These are phyloP conservation scores for Myotisia sp. DNA, from an alignment of 2,329 filamentous ascomycete genomes.

Conservation along the genomic window DNA sequence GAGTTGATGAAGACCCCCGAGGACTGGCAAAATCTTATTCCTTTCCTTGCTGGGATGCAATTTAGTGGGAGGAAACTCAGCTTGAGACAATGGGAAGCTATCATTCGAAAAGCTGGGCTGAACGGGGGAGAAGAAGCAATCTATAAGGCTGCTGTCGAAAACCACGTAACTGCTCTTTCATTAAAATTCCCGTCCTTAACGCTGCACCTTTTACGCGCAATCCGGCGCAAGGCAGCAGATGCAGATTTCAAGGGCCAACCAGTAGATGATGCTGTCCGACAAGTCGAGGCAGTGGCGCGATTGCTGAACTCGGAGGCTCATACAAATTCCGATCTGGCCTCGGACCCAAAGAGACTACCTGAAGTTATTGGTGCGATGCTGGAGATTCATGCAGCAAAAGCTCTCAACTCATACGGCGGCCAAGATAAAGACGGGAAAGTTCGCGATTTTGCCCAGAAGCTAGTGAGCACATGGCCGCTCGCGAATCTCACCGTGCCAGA, in stretches of 20 bases:
- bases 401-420: constrained; percentile 23
- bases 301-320: constrained; percentile 27
- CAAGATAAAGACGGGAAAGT: constrained; percentile 31
- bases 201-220: constrained; percentile 23
- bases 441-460: constrained; percentile 24
- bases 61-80: constrained; percentile 18
- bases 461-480: constrained; percentile 22
- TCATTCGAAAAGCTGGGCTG: constrained; percentile 26
- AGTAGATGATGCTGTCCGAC: constrained; percentile 18
- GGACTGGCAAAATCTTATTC: constrained; percentile 29
- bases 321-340: constrained; percentile 11
- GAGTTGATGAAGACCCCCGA: constrained; percentile 24
- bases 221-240: constrained; percentile 23
- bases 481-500: constrained; percentile 17
- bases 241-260: constrained; percentile 22
- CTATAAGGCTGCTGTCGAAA: constrained; percentile 25
- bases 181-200: constrained; percentile 20
- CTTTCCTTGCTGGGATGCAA: constrained; percentile 27
- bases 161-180: constrained; percentile 23
- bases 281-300: constrained; percentile 23
- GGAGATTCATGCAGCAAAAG: constrained; percentile 32
- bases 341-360: constrained; percentile 27
- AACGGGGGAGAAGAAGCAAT: constrained; percentile 24
- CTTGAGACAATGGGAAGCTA: constrained; percentile 19
- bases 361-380: constrained; percentile 31